Evolutionary conservation across 176 grass and related monocot species (phyloP), one percentile per base, ranked within the genome.

Genomic region (Oryza longistaminata): DNA sequence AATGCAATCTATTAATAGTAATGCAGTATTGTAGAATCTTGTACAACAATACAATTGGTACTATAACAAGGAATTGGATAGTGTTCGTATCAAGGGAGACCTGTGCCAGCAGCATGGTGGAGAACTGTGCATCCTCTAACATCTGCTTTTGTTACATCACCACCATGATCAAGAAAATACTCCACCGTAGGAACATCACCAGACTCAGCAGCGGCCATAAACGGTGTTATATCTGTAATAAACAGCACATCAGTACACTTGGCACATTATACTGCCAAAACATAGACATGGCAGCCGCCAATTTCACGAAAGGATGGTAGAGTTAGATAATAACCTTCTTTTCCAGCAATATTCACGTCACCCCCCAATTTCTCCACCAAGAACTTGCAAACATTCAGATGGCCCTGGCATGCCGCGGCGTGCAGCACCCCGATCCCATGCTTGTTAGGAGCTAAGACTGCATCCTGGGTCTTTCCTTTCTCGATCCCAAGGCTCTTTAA

Each of bases 381-480:
- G 65, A 84, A 85, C 76, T 81, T 85, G 70, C 87, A 89, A 34
- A 89, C n/a, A 70, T 85, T 77, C 17, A 80, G 64, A 40, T 80
- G 76, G 48, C 61, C 87, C 15, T 21, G 27, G 39, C 70, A 75
- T 26, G 87, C 46, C 11, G 70, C 82, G 0, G 1, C 10, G 12
- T 68, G 82, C 26, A 89, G n/a, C 76, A 39, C 14, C 40, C 13
- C 64, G 11, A 61, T 2, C 9, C 76, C 87, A 37, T 53, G 35
- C 11, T 25, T 73, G 8, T 79, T 5, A 2, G 79, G 0, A 55
- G 81, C 22, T 33, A 72, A 79, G 6, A 67, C 35, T 3, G 35
- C 9, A 11, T 9, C 10, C 25, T 2, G 16, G 22, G 50, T 4
- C 50, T 14, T 52, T 3, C 60, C 73, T 39, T 81, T 67, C 29